Conservation (phyloP, 2,329 filamentous ascomycete species). For the Colletotrichum sp. region DNA sequence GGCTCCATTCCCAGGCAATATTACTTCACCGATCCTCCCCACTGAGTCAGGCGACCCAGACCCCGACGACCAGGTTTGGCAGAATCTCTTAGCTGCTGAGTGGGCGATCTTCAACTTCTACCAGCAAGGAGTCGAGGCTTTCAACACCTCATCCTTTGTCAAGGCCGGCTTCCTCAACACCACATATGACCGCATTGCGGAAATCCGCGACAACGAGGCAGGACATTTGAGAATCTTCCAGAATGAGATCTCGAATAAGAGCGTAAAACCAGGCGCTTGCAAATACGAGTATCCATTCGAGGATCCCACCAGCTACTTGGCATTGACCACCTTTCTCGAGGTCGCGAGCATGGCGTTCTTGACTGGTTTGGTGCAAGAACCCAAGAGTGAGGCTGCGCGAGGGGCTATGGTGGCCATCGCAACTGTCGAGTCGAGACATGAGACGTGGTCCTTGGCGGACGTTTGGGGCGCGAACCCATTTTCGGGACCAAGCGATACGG, state of each 20-base stretch:
- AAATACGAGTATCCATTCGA: background rate
- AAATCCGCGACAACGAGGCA: constrained; percentile 49
- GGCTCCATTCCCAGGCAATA: background rate
- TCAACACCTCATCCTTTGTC: constrained; percentile 31
- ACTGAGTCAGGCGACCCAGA: constrained; percentile 24
- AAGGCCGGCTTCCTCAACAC: background rate
- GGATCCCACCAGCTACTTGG: background rate
- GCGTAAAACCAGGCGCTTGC: constrained; percentile 37
- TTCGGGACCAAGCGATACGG: background rate
- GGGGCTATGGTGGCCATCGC: background rate
- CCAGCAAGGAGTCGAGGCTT: constrained; percentile 40
- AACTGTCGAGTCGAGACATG: background rate
- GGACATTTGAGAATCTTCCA: constrained; percentile 50
- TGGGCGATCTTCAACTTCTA: constrained; percentile 51
- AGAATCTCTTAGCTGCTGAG: constrained; percentile 48
- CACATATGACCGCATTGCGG: constrained; percentile 23
- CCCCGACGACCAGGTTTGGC: constrained; percentile 45
- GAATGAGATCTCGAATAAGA: constrained; percentile 43
- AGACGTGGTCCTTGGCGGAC: constrained; percentile 43
- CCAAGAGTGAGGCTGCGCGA: constrained; percentile 26
- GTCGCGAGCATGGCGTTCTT: constrained; percentile 43
- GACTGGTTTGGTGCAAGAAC: constrained; percentile 38
- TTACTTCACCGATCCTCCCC: background rate
- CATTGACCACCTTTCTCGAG: constrained; percentile 38
- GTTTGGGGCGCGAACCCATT: background rate